A percentile compares a stretch with the other conserved stretches of the same genome.
phyloP scores from a whole-genome alignment of 768 basidiomycete genomes.

The Boletus eberwhitei region DNA sequence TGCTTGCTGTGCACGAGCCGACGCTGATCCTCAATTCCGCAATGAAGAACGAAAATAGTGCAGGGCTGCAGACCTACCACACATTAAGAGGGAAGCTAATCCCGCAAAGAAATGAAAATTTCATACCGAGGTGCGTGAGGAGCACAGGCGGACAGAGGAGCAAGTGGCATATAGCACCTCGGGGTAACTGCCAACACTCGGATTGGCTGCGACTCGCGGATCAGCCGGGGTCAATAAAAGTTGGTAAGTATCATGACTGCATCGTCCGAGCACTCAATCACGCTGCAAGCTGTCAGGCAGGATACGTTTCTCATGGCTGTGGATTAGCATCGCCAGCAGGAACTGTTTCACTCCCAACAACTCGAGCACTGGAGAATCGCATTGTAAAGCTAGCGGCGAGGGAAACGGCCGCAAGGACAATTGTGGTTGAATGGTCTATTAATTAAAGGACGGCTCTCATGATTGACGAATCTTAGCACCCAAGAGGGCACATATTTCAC shows the following conservation, averaged over 20 bases:
- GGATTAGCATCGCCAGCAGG: conserved; percentile 17
- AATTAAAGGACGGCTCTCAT: conserved; percentile 30
- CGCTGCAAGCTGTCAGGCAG: conserved; percentile 2
- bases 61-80: conserved; percentile 7
- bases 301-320: conserved; percentile 13
- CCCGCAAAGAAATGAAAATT: conserved; percentile 14
- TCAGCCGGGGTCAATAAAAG: conserved; percentile 22
- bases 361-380: conserved; percentile 20
- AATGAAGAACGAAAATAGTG: conserved; percentile 10
- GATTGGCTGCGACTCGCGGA: conserved; percentile 26
- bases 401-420: conserved; percentile 17
- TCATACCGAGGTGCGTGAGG: conserved; percentile 21
- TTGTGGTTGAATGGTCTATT: conserved; percentile 23
- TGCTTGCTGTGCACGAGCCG: conserved; percentile 32
- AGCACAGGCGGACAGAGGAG: conserved; percentile 10
- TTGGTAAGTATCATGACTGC: conserved; percentile 3
- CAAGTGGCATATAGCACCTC: conserved; percentile 1
- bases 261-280: neutral
- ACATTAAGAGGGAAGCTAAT: conserved; percentile 13
- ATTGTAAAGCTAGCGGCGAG: conserved; percentile 8
- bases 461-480: conserved; percentile 24
- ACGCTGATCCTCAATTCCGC: conserved; percentile 26
- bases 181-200: conserved; percentile 10
- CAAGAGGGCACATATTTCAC: conserved; percentile 17
- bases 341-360: conserved; percentile 4